These are phyloP conservation scores for Fusarium musae DNA, from an alignment of 2,329 filamentous ascomycete genomes.

Conservation along the genomic window DNA sequence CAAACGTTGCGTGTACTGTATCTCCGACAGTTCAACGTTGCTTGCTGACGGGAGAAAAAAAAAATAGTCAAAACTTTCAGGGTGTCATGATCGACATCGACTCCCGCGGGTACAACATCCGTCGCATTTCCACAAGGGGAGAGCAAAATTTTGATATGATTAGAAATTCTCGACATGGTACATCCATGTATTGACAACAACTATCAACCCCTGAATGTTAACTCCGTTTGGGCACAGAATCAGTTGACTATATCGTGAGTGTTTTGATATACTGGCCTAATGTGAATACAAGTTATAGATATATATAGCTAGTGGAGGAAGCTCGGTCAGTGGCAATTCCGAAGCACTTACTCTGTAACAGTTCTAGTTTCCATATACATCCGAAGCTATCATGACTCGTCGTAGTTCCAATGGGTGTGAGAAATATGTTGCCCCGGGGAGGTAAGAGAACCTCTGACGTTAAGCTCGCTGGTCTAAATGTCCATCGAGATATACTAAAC, in stretches of 20 bases:
- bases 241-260: neutral
- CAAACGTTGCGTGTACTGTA: neutral
- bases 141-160: slow-evolving; percentile 10
- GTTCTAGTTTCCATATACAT: neutral
- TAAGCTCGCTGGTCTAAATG: neutral
- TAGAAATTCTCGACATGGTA: slow-evolving; percentile 6
- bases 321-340: neutral
- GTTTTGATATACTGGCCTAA: neutral
- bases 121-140: slow-evolving; percentile 1
- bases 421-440: neutral
- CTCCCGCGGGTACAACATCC: slow-evolving; percentile 11
- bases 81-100: slow-evolving; percentile 16
- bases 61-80: neutral
- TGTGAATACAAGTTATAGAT: neutral
- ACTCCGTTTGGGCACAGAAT: neutral
- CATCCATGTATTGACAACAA: neutral
- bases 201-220: neutral
- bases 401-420: neutral
- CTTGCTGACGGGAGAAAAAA: neutral
- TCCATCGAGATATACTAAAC: neutral
- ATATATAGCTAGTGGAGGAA: neutral
- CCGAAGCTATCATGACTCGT: neutral
- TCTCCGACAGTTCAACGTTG: neutral
- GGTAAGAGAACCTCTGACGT: neutral
- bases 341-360: neutral